Base-by-base conservation (phyloP, 2,329 filamentous ascomycete genomes). In the Chrysoporthe austroafricana region DNA sequence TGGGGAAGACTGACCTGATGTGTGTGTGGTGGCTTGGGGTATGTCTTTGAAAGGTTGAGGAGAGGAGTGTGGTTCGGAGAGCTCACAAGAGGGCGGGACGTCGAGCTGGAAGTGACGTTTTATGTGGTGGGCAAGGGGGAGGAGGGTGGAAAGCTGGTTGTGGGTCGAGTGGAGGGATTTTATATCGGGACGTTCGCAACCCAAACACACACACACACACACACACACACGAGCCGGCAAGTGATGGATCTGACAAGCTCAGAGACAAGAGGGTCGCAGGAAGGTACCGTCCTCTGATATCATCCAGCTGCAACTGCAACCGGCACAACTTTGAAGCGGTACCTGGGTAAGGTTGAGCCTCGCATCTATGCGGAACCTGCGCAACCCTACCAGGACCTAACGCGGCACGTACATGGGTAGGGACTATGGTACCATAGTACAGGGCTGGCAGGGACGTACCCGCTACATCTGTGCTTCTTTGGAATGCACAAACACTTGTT, bases 161-260 rank as follows among this genome's bases (percentile, higher is more conserved):
- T 66, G 62, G 62, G 68, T 67, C 67, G 56, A 60, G 61, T 63
- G 67, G 67, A 69, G 67, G 67, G 67, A 56, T 60, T 63, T 69
- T 69, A 66, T 66, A 69, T 66, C 43, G 46, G 60, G 46, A 62
- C 52, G 42, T 48, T 62, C 36, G 39, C 36, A 61, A 26, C 8
- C 43, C 34, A 65, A 14, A 52, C 42, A 58, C 36, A 39, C 36
- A 39, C 5, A 54, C 14, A 14, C 56, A 58, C 36, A 39, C 36
- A 39, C 5, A 54, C 14, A 14, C 56, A 58, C 34, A 42, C 21
- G 36, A 58, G 56, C 39, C 36, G 56, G 56, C 36, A 58, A 21
- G 50, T 34, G 50, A 32, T 54, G 50, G 50, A 54, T 32, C 50
- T 34, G 26, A 32, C 50, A 32, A 44, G 57, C 56, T 39, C 56